Evolutionary conservation across 305 asterid species (phyloP), one percentile per base, ranked within the genome.

Genomic region (Fraxinus greggii): DNA sequence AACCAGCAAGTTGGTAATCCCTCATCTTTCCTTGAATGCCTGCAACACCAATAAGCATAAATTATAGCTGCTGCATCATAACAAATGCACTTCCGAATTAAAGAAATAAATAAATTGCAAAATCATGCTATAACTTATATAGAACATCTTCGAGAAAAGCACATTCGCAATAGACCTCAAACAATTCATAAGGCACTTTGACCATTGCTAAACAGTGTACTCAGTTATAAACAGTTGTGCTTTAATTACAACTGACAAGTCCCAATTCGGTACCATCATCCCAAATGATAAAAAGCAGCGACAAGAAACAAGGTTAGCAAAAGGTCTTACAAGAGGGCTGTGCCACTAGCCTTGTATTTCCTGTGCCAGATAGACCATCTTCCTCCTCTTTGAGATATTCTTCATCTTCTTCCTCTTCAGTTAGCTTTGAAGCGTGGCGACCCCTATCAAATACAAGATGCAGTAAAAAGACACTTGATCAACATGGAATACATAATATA

Each of bases 21-120:
- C 99, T 92, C 99, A 97, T 97, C 94, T 97, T 97, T 73, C 99
- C 99, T 78, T 94, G 97, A 86, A 97, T 97, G 84, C 99, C 99
- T 97, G 89, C 77, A 80, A 69, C 38, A 78, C 15, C 76, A 75
- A 26, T 51, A 56, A 28, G 76, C 48, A 13, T 48, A 76, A 63
- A 17, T 74, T 76, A 76, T 59, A 70, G 33, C 61, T 76, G 76
- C 81, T 33, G 38, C 35, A 70, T 70, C 82, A 77, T 59, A 76
- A 70, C 36, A 80, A 17, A 29, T 7, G 40, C 35, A 54, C 67
- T 26, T 29, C 61, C 7, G 8, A 51, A 76, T 17, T 72, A 54
- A 35, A 10, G n/a, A 10, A 78, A 8, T 15, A 23, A n/a, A 31
- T 48, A 19, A 40, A 61, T 36, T 17, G 65, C 17, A 75, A 28